Conservation (phyloP, 2,329 filamentous ascomycete genomes). For the Zasmidium angulare region DNA sequence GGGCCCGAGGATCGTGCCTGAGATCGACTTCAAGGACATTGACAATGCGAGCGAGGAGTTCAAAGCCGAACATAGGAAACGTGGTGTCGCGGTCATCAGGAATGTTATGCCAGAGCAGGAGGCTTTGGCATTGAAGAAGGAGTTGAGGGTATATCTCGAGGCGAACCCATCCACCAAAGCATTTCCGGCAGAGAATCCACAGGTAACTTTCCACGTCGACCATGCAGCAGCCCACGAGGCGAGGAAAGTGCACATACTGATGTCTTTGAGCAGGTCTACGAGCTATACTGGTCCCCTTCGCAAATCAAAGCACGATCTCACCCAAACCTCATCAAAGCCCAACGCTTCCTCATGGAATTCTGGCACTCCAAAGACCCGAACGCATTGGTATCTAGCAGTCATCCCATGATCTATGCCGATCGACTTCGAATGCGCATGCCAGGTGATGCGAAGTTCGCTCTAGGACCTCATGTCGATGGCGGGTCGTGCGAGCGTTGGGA, state of each 20-base stretch:
- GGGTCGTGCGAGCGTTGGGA: conserved; percentile 54
- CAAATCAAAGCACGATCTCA: conserved; percentile 50
- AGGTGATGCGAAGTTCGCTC: conserved; percentile 51
- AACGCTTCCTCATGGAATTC: conserved; percentile 50
- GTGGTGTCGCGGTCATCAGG: conserved; percentile 51
- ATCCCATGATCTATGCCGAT: conserved; percentile 51
- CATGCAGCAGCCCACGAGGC: too few species aligned
- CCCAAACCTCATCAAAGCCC: conserved; percentile 47
- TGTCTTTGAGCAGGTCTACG: conserved; percentile 40
- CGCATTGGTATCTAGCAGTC: conserved; percentile 44
- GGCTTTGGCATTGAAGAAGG: conserved; percentile 46
- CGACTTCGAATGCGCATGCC: conserved; percentile 56
- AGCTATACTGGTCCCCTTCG: conserved; percentile 51
- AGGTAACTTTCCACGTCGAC: conserved; percentile 19
- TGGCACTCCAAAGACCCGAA: conserved; percentile 49
- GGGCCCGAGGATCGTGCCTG: conserved; percentile 45
- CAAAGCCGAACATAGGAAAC: conserved; percentile 57
- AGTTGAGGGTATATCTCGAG: conserved; percentile 45
- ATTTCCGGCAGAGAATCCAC: conserved; percentile 49
- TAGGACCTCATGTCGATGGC: conserved; percentile 59
- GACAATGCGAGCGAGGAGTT: conserved; percentile 55
- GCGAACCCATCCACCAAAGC: conserved; percentile 49
- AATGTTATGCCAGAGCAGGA: conserved; percentile 46
- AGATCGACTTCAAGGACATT: conserved; percentile 50
- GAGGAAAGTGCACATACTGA: not conserved